Conservation (phyloP, 148 eudicot genomes). For the Rhododendron ovatum region DNA sequence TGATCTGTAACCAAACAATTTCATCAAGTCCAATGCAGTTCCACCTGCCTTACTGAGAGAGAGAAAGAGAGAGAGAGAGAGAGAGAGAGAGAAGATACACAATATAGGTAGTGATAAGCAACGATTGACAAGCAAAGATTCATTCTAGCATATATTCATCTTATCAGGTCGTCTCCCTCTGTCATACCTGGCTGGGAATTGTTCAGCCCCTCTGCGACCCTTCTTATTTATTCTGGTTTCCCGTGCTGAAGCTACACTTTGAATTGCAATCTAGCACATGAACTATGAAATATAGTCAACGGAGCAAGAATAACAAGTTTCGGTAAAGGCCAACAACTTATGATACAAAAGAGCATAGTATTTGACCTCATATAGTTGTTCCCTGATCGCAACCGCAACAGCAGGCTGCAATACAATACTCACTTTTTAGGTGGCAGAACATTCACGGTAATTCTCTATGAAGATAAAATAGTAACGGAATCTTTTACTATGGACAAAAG, state of each 20-base stretch:
- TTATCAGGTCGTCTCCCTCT: background rate
- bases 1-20: conserved; percentile 80
- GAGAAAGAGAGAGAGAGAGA: background rate
- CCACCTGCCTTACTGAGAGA: conserved; percentile 71
- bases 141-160: background rate
- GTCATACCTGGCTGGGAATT: conserved; percentile 55
- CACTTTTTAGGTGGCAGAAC: background rate
- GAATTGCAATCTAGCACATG: conserved; percentile 69
- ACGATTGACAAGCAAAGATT: background rate
- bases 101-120: background rate
- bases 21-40: conserved; percentile 72
- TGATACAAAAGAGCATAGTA: background rate
- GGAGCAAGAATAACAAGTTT: background rate
- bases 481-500: background rate
- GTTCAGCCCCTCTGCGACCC: conserved; percentile 70
- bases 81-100: background rate
- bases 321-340: background rate
- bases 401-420: conserved; percentile 68
- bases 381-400: conserved; percentile 86
- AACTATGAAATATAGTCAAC: background rate
- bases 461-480: background rate
- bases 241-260: conserved; percentile 75
- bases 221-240: conserved; percentile 77
- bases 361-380: conserved; percentile 95
- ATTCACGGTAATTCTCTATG: background rate